phyloP scores from a whole-genome alignment of 768 basidiomycete species.

The Boletus subparvulus region DNA sequence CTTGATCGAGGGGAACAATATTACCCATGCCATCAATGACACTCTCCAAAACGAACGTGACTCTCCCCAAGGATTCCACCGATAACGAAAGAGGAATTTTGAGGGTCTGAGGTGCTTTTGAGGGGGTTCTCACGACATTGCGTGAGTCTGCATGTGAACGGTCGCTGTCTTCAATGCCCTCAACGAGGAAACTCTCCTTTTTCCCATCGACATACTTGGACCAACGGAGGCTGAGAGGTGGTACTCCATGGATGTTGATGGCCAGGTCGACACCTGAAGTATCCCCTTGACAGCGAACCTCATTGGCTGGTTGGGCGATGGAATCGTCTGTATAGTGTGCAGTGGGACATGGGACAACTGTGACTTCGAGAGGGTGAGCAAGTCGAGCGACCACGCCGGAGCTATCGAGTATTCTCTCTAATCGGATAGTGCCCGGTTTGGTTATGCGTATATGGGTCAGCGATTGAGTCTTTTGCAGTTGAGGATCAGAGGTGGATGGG shows the following conservation, averaged over 20 bases:
- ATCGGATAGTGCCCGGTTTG: constrained; percentile 70
- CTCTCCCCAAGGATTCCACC: constrained; percentile 61
- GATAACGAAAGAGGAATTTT: constrained; percentile 68
- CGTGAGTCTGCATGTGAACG: constrained; percentile 26
- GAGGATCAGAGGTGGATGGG: constrained; percentile 37
- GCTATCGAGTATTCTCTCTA: constrained; percentile 72
- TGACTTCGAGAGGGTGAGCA: constrained; percentile 58
- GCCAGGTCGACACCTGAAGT: constrained; percentile 53
- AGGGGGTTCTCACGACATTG: constrained; percentile 20
- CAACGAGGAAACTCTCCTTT: constrained; percentile 72
- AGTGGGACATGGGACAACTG: constrained; percentile 79
- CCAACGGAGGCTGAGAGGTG: constrained; percentile 78
- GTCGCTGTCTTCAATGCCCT: constrained; percentile 73
- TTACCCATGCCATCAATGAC: constrained; percentile 86
- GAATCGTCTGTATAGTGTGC: constrained; percentile 57
- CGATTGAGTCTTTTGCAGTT: constrained; percentile 72
- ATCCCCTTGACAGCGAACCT: constrained; percentile 69
- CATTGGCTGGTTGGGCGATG: constrained; percentile 36
- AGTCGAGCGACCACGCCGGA: constrained; percentile 74
- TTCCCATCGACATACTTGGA: constrained; percentile 64
- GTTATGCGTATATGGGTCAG: constrained; percentile 69
- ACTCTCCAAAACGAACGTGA: constrained; percentile 75
- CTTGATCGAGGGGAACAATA: constrained; percentile 48
- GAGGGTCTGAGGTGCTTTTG: constrained; percentile 51
- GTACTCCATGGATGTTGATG: constrained; percentile 70